Conservation (phyloP, 306 rosid genomes). For the Cicer chorassanicum region DNA sequence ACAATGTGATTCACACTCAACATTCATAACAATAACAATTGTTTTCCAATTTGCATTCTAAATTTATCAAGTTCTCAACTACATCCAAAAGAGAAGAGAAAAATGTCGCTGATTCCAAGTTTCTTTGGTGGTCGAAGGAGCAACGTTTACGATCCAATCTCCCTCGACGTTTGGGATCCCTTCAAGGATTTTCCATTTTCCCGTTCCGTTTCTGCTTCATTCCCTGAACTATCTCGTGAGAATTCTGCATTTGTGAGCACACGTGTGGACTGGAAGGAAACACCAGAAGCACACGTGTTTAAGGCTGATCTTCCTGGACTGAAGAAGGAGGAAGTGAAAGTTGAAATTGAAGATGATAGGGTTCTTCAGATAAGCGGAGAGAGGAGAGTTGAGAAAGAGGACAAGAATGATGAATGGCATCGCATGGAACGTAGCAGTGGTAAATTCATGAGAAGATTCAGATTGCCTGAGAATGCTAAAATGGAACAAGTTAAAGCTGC, state of each 20-base stretch:
- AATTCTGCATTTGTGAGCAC: conserved; percentile 9
- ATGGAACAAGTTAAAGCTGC: no score
- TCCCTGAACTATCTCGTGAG: not conserved
- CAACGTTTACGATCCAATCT: not conserved
- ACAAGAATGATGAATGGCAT: not conserved
- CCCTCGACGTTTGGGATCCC: not conserved
- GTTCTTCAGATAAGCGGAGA: conserved; percentile 21
- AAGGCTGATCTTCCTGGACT: conserved; percentile 3
- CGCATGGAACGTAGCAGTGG: conserved; percentile 2
- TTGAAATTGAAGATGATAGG: not conserved
- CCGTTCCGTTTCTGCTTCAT: no score
- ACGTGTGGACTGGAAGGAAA: conserved; percentile 8
- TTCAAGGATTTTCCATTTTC: not conserved
- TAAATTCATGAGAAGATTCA: not conserved
- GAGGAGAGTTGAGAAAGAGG: not conserved
- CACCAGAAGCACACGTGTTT: not conserved
- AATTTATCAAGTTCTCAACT: not conserved
- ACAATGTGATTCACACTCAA: not conserved
- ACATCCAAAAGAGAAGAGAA: no score
- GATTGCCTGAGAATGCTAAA: not conserved
- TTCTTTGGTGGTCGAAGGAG: not conserved
- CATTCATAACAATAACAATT: not conserved
- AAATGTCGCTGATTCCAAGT: conserved; percentile 2
- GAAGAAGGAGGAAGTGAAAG: conserved; percentile 5
- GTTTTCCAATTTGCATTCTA: no score